These are phyloP conservation scores for Penicillium griseofulvum DNA, from an alignment of 2,329 filamentous ascomycete species.

Conservation along the genomic window DNA sequence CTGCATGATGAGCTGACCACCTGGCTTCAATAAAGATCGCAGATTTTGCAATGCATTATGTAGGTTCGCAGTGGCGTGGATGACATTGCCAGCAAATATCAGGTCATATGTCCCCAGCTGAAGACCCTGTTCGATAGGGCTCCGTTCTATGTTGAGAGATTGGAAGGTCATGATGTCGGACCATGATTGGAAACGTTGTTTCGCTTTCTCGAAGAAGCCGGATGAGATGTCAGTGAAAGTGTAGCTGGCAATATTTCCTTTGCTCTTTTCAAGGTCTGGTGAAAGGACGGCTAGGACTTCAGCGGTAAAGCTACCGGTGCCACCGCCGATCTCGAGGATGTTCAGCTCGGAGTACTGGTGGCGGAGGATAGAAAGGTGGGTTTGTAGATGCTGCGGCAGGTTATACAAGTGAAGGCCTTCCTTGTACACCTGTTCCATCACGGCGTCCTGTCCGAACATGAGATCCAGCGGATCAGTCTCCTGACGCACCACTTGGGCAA, in stretches of 20 bases:
- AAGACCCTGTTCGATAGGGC: constrained; percentile 31
- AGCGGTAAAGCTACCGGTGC: constrained; percentile 30
- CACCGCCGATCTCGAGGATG: constrained; percentile 30
- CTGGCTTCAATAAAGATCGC: constrained; percentile 17
- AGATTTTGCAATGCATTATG: constrained; percentile 11
- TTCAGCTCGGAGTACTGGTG: constrained; percentile 19
- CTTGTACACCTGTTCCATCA: constrained; percentile 32
- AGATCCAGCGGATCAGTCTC: constrained; percentile 33
- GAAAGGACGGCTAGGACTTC: constrained; percentile 19
- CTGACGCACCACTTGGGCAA: constrained; percentile 26
- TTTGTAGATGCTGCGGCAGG: constrained; percentile 18
- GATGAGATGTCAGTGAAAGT: constrained; percentile 35
- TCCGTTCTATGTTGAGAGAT: constrained; percentile 29
- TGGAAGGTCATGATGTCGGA: constrained; percentile 28
- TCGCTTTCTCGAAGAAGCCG: constrained; percentile 29
- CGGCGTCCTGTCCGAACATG: constrained; percentile 34
- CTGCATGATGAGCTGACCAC: constrained; percentile 24
- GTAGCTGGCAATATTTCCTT: constrained; percentile 19
- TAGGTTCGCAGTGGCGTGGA: constrained; percentile 32
- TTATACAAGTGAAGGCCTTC: constrained; percentile 25
- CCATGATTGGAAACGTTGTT: constrained; percentile 24
- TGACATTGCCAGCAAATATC: constrained; percentile 35
- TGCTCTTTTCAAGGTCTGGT: constrained; percentile 3
- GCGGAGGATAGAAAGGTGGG: constrained; percentile 19
- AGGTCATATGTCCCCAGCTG: constrained; percentile 31